phyloP scores from a whole-genome alignment of 2,329 filamentous ascomycete genomes.

The Fusarium sp. region DNA sequence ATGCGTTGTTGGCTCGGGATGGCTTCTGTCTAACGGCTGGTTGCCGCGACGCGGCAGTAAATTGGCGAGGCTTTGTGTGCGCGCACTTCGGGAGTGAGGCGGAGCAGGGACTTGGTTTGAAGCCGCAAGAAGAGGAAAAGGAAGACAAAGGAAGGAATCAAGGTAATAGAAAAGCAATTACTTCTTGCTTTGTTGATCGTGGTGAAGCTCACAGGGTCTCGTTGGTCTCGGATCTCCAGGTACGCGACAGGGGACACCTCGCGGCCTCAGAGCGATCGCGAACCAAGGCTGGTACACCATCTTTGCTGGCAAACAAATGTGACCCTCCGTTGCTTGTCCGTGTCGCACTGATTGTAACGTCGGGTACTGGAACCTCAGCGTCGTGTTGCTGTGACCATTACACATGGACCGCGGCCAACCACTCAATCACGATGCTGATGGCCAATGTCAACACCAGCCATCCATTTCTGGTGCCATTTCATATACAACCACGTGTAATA shows the following conservation, averaged over 20 bases:
- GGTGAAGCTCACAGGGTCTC: neutral
- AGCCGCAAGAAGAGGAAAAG: neutral
- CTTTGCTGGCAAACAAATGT: neutral
- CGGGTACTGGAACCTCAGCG: neutral
- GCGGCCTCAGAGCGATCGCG: neutral
- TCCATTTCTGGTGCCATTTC: neutral
- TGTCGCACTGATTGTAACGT: neutral
- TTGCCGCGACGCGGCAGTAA: neutral
- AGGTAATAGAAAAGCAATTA: neutral
- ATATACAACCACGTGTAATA: neutral
- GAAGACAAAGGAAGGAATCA: neutral
- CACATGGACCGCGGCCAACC: neutral
- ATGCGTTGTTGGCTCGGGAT: neutral
- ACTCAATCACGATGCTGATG: neutral
- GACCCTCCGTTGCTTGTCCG: neutral
- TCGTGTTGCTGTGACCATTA: neutral
- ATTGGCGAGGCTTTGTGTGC: neutral
- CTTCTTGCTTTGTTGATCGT: neutral
- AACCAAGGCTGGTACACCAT: neutral
- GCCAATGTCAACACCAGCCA: neutral
- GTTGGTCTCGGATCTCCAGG: neutral
- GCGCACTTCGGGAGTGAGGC: neutral
- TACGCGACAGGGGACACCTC: neutral
- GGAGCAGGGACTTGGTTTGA: neutral
- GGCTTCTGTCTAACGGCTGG: neutral